These are phyloP conservation scores for Pyricularia pennisetigena DNA, from an alignment of 2,329 filamentous ascomycete species.

Conservation along the genomic window DNA sequence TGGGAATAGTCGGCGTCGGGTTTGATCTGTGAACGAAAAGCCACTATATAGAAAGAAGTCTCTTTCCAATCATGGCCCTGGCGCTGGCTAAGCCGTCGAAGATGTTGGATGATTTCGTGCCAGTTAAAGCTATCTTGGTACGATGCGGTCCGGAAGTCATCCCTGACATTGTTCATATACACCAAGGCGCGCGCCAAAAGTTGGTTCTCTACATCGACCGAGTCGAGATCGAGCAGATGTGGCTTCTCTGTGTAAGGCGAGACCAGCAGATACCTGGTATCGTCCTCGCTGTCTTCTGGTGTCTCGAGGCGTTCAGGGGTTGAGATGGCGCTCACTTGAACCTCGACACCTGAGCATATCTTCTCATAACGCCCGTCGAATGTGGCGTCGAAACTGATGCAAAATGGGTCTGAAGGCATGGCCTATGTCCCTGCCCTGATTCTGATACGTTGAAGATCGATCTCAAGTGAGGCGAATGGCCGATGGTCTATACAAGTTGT, in stretches of 20 bases:
- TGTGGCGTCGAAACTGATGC: not conserved
- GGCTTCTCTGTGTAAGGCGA: constrained; percentile 66
- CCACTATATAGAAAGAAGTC: constrained; percentile 71
- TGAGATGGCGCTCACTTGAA: not conserved
- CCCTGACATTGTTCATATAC: constrained; percentile 47
- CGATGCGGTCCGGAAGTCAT: constrained; percentile 66
- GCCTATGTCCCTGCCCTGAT: not conserved
- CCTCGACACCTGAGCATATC: not conserved
- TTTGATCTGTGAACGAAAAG: constrained; percentile 68
- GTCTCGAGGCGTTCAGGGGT: not conserved
- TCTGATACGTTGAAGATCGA: not conserved
- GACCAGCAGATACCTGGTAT: constrained; percentile 39
- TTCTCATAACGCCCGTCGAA: not conserved
- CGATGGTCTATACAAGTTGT: not conserved
- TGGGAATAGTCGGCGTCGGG: constrained; percentile 55
- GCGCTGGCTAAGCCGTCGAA: constrained; percentile 40
- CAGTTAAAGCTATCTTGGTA: constrained; percentile 76
- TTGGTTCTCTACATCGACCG: constrained; percentile 53
- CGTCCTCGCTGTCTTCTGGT: not conserved
- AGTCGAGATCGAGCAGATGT: constrained; percentile 65
- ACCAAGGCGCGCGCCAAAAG: constrained; percentile 65
- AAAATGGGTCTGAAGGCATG: not conserved
- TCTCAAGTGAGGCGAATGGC: not conserved
- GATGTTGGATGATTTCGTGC: constrained; percentile 46
- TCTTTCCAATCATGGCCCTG: constrained; percentile 46